Evolutionary conservation across 2,329 filamentous ascomycete species (phyloP).

Genomic region (Ramularia collo-cygni): DNA sequence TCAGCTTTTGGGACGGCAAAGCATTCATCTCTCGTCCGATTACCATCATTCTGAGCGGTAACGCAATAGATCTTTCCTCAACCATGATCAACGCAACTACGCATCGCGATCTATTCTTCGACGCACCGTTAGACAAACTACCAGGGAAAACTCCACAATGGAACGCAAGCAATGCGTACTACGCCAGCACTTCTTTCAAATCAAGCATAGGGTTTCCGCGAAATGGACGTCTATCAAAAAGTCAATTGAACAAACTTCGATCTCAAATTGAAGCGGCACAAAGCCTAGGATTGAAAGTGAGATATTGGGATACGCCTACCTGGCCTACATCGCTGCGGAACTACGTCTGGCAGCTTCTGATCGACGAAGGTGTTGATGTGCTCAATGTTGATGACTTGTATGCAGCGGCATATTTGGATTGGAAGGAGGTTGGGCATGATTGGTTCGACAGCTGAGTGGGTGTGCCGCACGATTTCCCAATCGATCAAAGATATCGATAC

Average conservation of each 20-base stretch:
- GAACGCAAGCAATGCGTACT: constrained; percentile 55
- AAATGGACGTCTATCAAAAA: constrained; percentile 41
- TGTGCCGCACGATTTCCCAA: no score
- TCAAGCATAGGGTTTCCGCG: constrained; percentile 42
- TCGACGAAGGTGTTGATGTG: constrained; percentile 48
- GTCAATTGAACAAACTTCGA: constrained; percentile 43
- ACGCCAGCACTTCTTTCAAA: constrained; percentile 55
- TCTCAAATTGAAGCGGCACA: constrained; percentile 48
- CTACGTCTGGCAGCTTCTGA: constrained; percentile 50
- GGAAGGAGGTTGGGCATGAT: constrained; percentile 26
- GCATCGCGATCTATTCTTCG: constrained; percentile 52
- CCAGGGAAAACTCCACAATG: constrained; percentile 39
- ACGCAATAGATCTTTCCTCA: constrained; percentile 46
- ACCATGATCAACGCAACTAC: constrained; percentile 27
- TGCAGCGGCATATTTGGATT: constrained; percentile 41
- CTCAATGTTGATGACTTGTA: constrained; percentile 52
- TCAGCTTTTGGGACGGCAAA: constrained; percentile 44
- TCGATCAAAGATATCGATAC: no score
- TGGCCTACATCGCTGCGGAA: constrained; percentile 51
- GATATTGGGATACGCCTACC: constrained; percentile 51
- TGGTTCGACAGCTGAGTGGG: no score
- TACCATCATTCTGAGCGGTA: constrained; percentile 64
- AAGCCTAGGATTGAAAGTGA: constrained; percentile 45
- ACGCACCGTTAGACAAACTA: constrained; percentile 49
- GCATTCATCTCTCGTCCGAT: constrained; percentile 50